phyloP scores from a whole-genome alignment of 768 basidiomycete species.

The Guyanaporus albipodus region DNA sequence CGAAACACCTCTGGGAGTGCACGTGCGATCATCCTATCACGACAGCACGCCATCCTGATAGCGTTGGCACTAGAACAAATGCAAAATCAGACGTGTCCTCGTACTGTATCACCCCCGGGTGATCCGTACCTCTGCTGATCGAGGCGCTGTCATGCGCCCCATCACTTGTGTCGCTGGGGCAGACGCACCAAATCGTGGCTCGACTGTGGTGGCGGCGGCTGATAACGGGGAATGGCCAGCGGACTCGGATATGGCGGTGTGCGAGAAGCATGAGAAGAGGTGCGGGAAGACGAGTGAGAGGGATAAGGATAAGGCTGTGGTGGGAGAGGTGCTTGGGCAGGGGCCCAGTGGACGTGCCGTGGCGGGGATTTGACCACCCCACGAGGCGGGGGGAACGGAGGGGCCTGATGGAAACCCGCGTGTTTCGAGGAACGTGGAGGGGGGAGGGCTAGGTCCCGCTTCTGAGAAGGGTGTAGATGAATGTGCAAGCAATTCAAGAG shows the following conservation, averaged over 20 bases:
- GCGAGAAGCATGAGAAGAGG: slow-evolving; percentile 9
- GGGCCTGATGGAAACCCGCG: slow-evolving; percentile 3
- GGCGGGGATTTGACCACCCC: slow-evolving; percentile 12
- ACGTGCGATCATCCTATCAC: slow-evolving; percentile 24
- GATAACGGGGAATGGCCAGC: slow-evolving; percentile 17
- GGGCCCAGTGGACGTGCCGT: slow-evolving; percentile 28
- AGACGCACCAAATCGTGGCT: background rate
- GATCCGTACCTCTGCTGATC: slow-evolving; percentile 29
- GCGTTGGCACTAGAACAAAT: slow-evolving; percentile 22
- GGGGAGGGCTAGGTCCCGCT: slow-evolving; percentile 12
- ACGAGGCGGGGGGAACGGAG: slow-evolving; percentile 23
- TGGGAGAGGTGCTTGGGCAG: slow-evolving; percentile 26
- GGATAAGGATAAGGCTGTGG: slow-evolving; percentile 27
- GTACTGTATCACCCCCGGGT: slow-evolving; percentile 19
- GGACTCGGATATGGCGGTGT: slow-evolving; percentile 6
- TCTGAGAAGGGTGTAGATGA: slow-evolving; percentile 24
- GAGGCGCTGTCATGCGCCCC: background rate
- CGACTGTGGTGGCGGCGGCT: slow-evolving; percentile 12
- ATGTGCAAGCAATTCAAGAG: slow-evolving; percentile 23
- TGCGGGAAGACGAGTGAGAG: slow-evolving; percentile 11
- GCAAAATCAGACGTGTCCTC: slow-evolving; percentile 20
- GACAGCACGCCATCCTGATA: slow-evolving; percentile 20
- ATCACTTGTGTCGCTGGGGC: slow-evolving; percentile 17
- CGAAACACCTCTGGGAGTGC: slow-evolving; percentile 4
- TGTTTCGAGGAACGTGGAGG: slow-evolving; percentile 10